Evolutionary conservation across 1,284 basidiomycete species (phyloP), one percentile per base, ranked within the genome.

Genomic region (Macrocybe sp.): DNA sequence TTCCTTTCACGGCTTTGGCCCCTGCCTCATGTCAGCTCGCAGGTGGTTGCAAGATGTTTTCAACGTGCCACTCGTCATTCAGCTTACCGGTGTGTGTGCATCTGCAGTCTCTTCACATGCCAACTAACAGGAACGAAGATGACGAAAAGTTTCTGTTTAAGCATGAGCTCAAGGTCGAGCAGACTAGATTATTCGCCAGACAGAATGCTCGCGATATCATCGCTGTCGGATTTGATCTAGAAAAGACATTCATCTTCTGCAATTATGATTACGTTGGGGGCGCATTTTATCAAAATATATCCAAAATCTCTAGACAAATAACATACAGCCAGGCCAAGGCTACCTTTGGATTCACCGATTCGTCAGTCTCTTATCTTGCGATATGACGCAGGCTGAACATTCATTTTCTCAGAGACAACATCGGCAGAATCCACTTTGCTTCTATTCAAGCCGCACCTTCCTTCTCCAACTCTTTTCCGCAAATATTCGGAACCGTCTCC

Each of bases 61-160:
- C 64, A 81, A 95, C 57, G 92, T 92, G 9, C 94, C 96, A 3
- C 73, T 97, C 34, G 97, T 99, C 46, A 77, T 99, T 46, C 96
- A 99, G 66, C 78, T 99, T 5, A 99, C 96, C 43, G 92, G 92
- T 68, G 44, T 29, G 54, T 38, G 12, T 7, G 40, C 12, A 8
- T 80, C 41, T 43, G 71, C 56, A 32, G 37, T 12, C 11, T 22
- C 22, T 33, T 34, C 14, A 9, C 16, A 6, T 2, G 32, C 30
- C 50, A 22, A 30, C 40, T 37, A 31, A 16, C 41, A 31, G 29
- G 11, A 35, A 2, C 32, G 7, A 56, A 92, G 97, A 99, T 63
- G 97, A 99, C 66, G 97, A 99, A 67, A 99, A 99, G 69, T 99
- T 99, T 74, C 70, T 99, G 47, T 97, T 99, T 78, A 97, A 98